Percentiles rank a stretch among this genome's conserved stretches.
phyloP scores from a whole-genome alignment of 2,329 filamentous ascomycete species.

The Xylaria sp. region DNA sequence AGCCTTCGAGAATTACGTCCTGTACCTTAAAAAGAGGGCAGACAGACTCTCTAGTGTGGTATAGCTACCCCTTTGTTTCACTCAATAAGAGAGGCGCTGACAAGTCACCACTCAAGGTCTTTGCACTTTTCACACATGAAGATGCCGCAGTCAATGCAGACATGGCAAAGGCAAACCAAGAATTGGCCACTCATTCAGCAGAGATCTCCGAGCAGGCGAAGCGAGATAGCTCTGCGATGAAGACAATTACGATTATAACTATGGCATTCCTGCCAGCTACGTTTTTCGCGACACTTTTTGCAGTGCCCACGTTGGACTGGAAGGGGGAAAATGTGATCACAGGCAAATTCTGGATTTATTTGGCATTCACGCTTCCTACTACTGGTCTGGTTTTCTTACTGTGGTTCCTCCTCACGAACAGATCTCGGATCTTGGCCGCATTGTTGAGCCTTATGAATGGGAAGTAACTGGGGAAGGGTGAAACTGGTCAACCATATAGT shows the following conservation, averaged over 20 bases:
- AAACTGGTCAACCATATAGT: not conserved
- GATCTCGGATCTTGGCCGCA: not conserved
- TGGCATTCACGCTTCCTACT: slow-evolving; percentile 14
- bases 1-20: not conserved
- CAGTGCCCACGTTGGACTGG: slow-evolving; percentile 6
- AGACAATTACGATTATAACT: slow-evolving; percentile 9
- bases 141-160: not conserved
- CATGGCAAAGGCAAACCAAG: slow-evolving; percentile 11
- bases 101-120: not conserved
- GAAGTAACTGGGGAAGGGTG: too few relatives aligned
- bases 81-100: not conserved
- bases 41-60: not conserved
- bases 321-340: not conserved
- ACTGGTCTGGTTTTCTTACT: slow-evolving; percentile 4
- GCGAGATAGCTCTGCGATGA: slow-evolving; percentile 12
- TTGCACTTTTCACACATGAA: slow-evolving; percentile 16
- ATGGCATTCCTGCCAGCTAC: slow-evolving; percentile 17
- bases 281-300: slow-evolving; percentile 9
- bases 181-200: not conserved
- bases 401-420: not conserved
- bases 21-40: slow-evolving; percentile 13
- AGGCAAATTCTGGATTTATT: slow-evolving; percentile 10
- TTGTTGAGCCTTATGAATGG: not conserved
- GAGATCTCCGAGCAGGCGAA: slow-evolving; percentile 1
- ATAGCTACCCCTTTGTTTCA: not conserved